phyloP scores from a whole-genome alignment of 108 stramenopile species.

The Nitzschia sp. region DNA sequence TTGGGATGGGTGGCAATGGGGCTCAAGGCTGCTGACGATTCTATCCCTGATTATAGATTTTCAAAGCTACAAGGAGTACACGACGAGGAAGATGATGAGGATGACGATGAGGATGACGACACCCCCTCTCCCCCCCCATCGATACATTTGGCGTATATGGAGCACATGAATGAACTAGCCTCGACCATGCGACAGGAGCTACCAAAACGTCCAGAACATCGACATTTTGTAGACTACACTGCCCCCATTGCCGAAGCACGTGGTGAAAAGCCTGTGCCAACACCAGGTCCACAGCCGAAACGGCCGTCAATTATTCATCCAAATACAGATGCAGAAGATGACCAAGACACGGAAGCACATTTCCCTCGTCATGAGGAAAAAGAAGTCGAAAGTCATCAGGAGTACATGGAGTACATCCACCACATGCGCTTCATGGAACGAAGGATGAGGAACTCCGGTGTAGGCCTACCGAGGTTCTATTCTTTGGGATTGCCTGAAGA shows the following conservation, averaged over 20 bases:
- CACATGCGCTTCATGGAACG: neutral
- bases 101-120: neutral
- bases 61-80: neutral
- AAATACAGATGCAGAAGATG: conserved; percentile 4
- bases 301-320: too few species aligned
- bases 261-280: too few species aligned
- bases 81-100: conserved; percentile 5
- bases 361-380: neutral
- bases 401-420: neutral
- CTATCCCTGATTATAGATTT: too few species aligned
- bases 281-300: too few species aligned
- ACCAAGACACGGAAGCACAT: neutral
- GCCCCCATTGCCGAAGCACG: too few species aligned
- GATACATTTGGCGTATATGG: too few species aligned
- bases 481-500: neutral
- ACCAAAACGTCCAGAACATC: too few species aligned
- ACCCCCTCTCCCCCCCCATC: too few species aligned
- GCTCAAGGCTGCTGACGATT: neutral
- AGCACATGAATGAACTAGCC: too few species aligned
- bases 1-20: conserved; percentile 3
- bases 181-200: too few species aligned
- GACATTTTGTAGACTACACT: too few species aligned
- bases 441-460: neutral
- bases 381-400: neutral
- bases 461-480: neutral